phyloP scores from a whole-genome alignment of 176 grass and related monocot genomes.

The Zea luxurians region DNA sequence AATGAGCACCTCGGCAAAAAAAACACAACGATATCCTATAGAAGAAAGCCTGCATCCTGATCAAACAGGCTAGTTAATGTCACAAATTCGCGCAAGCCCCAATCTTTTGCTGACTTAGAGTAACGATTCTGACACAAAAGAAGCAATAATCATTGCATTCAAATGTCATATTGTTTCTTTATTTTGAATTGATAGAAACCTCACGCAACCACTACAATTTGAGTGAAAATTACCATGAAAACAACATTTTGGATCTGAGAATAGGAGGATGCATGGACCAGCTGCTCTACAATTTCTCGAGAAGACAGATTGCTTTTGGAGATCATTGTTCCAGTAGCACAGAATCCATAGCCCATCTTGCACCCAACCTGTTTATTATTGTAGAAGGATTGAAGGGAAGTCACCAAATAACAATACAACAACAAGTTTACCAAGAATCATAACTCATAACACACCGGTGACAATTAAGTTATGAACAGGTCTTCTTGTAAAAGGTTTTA shows the following conservation, averaged over 20 bases:
- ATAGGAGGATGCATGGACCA: slow-evolving; percentile 70
- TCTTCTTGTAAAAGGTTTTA: not conserved
- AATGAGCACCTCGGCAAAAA: no score
- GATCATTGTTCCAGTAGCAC: slow-evolving; percentile 95
- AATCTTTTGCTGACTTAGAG: no score
- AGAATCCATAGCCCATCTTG: slow-evolving; percentile 99
- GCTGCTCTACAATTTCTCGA: slow-evolving; percentile 94
- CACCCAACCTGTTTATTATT: slow-evolving; percentile 79
- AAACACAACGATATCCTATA: no score
- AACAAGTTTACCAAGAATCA: slow-evolving; percentile 16
- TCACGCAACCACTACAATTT: not conserved
- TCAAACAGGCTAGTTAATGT: no score
- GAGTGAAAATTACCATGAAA: slow-evolving; percentile 86
- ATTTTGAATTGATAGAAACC: slow-evolving; percentile 15
- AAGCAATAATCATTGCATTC: slow-evolving; percentile 2
- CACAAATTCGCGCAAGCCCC: no score
- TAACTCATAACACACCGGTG: not conserved
- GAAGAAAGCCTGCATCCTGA: no score
- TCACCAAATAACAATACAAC: slow-evolving; percentile 32
- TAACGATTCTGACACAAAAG: no score
- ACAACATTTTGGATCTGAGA: slow-evolving; percentile 87
- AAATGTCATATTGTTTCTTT: not conserved
- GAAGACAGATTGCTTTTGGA: slow-evolving; percentile 93
- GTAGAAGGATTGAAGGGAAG: slow-evolving; percentile 10
- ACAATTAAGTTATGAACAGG: slow-evolving; percentile 19